phyloP scores from a whole-genome alignment of 2,329 filamentous ascomycete genomes.

The Trichoderma atrobrunneum region DNA sequence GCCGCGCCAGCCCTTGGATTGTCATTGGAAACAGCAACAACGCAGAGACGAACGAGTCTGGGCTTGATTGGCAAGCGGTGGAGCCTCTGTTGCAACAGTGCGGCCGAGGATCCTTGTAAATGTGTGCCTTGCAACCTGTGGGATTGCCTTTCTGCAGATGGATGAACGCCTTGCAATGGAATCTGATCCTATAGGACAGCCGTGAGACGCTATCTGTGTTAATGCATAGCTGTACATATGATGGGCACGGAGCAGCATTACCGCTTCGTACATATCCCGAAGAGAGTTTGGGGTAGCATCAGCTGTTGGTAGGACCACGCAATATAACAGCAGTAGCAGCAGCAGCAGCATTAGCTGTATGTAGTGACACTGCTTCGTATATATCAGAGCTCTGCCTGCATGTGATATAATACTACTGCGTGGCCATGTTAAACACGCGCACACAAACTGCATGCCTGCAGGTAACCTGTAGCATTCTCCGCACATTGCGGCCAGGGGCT shows the following conservation, averaged over 20 bases:
- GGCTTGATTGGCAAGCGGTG: constrained; percentile 33
- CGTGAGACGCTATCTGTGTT: neutral
- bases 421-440: constrained; percentile 11
- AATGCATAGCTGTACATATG: neutral
- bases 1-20: constrained; percentile 50
- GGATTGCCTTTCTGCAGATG: neutral
- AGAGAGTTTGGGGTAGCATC: neutral
- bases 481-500: neutral
- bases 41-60: constrained; percentile 30
- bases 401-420: constrained; percentile 16
- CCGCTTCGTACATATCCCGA: neutral
- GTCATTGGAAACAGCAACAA: constrained; percentile 39
- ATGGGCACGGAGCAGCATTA: neutral
- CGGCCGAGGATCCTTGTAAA: constrained; percentile 3
- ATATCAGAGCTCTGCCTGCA: neutral
- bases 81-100: constrained; percentile 29
- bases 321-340: neutral
- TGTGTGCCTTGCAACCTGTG: neutral
- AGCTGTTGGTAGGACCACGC: neutral
- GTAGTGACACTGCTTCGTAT: constrained; percentile 4
- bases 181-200: neutral
- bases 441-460: constrained; percentile 16
- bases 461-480: constrained; percentile 4
- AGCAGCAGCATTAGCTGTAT: neutral
- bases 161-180: constrained; percentile 4